Conservation (phyloP, 305 asterid species). For the Fraxinus baroniana region DNA sequence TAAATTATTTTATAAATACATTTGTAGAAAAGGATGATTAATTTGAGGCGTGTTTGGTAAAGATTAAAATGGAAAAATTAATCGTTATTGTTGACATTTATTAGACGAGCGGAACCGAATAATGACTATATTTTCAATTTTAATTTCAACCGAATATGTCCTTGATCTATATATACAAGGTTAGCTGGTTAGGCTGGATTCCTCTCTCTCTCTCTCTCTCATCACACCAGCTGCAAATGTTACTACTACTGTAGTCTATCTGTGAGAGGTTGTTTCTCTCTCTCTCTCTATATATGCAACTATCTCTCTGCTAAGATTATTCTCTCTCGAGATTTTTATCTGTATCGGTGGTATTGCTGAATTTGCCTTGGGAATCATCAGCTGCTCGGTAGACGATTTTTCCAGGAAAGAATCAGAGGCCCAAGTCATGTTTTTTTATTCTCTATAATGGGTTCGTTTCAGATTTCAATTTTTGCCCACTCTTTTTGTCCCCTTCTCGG, state of each 20-base stretch:
- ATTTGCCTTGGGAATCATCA: slow-evolving; percentile 42
- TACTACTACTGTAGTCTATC: slow-evolving; percentile 27
- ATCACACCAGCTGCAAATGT: slow-evolving; percentile 24
- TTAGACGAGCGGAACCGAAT: too few relatives aligned
- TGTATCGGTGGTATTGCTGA: neutral
- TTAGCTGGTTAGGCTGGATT: slow-evolving; percentile 15
- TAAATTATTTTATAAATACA: neutral
- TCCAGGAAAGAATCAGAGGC: slow-evolving; percentile 33
- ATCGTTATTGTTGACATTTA: too few relatives aligned
- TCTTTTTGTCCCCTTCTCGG: slow-evolving; percentile 23
- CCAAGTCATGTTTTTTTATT: slow-evolving; percentile 59
- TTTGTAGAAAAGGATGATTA: neutral
- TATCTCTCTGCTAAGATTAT: neutral
- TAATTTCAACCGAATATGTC: too few relatives aligned
- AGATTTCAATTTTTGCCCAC: slow-evolving; percentile 28
- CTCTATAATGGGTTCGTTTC: slow-evolving; percentile 34
- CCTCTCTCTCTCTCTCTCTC: neutral
- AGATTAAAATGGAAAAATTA: too few relatives aligned
- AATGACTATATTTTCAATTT: too few relatives aligned
- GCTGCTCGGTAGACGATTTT: slow-evolving; percentile 33
- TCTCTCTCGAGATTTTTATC: neutral
- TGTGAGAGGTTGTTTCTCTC: slow-evolving; percentile 13
- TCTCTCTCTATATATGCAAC: slow-evolving; percentile 3
- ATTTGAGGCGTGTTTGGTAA: neutral
- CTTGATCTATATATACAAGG: too few relatives aligned